Evolutionary conservation across 1,284 basidiomycete genomes (phyloP).

Genomic region (Entoloma clypeatum): DNA sequence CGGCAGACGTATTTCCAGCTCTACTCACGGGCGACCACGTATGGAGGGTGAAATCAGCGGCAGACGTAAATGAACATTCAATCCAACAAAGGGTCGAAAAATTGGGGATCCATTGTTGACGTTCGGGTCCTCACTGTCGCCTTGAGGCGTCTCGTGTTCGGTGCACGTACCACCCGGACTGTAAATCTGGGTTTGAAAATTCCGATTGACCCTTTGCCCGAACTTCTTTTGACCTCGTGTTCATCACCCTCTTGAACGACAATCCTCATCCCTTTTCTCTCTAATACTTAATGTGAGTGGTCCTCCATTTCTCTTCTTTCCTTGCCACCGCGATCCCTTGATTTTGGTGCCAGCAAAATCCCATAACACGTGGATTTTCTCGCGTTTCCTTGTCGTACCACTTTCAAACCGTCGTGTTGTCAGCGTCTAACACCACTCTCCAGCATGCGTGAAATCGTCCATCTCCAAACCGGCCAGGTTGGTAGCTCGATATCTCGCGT

Average conservation of each 20-base stretch:
- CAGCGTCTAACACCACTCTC: slow-evolving; percentile 25
- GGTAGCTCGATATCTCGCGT: slow-evolving; percentile 25
- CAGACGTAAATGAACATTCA: too few species aligned
- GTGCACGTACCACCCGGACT: slow-evolving; percentile 38
- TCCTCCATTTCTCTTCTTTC: slow-evolving; percentile 2
- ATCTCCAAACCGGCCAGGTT: slow-evolving; percentile 94
- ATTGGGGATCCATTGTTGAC: slow-evolving; percentile 13
- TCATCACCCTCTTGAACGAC: slow-evolving; percentile 37
- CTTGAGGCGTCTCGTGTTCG: slow-evolving; percentile 6
- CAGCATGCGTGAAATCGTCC: slow-evolving; percentile 96
- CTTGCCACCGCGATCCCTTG: slow-evolving; percentile 19
- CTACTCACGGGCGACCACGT: too few species aligned
- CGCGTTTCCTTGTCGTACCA: slow-evolving; percentile 43
- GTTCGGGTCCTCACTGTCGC: too few species aligned
- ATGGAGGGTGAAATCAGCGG: too few species aligned
- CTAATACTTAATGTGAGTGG: slow-evolving; percentile 40
- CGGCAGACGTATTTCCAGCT: too few species aligned
- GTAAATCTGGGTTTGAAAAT: slow-evolving; percentile 40
- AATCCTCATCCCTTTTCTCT: slow-evolving; percentile 28
- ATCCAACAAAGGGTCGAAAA: background rate
- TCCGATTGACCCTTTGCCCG: slow-evolving; percentile 35
- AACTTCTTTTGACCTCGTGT: slow-evolving; percentile 36
- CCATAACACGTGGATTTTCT: slow-evolving; percentile 27
- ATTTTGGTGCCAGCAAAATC: slow-evolving; percentile 7
- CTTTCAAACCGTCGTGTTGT: slow-evolving; percentile 23